phyloP scores from a whole-genome alignment of 768 basidiomycete species.

The Leccinellum rugosiceps region DNA sequence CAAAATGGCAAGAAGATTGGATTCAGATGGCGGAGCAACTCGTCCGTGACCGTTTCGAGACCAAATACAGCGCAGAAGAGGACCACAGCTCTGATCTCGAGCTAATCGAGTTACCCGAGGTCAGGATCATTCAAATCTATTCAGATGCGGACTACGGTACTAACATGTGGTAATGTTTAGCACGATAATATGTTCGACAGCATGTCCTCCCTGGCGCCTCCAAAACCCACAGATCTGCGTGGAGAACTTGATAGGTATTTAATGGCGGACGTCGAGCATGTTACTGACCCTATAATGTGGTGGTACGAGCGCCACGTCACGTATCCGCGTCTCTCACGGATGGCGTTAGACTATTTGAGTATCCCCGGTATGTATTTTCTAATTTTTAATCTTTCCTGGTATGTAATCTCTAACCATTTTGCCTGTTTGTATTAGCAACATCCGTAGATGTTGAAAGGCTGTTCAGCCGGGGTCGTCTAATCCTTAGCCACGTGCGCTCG shows the following conservation, averaged over 20 bases:
- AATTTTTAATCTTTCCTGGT: too few relatives aligned
- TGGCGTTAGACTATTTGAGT: neutral
- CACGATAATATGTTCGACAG: neutral
- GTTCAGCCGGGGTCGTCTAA: neutral
- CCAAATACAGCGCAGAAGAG: neutral
- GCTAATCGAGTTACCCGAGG: too few relatives aligned
- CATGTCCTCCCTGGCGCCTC: neutral
- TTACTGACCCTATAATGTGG: neutral
- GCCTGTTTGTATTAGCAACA: neutral
- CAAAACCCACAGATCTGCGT: neutral
- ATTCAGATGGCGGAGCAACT: neutral
- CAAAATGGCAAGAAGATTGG: neutral
- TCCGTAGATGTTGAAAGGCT: neutral
- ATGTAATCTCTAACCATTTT: too few relatives aligned
- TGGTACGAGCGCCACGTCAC: neutral
- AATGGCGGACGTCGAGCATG: neutral
- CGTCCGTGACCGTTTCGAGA: neutral
- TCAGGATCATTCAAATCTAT: too few relatives aligned
- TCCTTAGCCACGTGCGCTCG: neutral
- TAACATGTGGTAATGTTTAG: too few relatives aligned
- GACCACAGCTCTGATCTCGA: too few relatives aligned
- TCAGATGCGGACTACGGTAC: too few relatives aligned
- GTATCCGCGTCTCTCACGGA: neutral
- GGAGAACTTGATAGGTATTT: neutral
- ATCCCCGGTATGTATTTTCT: neutral